These are phyloP conservation scores for Diversispora eburnea DNA, from an alignment of 192 early-diverging fungal genomes.

Conservation along the genomic window DNA sequence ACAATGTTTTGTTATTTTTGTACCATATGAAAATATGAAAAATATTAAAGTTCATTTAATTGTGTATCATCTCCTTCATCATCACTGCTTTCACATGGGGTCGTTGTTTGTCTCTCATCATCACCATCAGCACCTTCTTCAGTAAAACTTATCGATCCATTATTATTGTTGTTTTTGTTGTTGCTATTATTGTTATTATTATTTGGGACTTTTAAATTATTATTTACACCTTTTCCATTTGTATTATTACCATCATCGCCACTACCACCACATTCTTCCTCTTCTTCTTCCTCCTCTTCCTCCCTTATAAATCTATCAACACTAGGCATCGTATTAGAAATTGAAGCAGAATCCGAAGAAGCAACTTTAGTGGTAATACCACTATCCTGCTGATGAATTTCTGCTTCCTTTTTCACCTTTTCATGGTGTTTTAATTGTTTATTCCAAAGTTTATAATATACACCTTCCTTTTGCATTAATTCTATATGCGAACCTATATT, in stretches of 20 bases:
- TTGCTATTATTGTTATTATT: neutral
- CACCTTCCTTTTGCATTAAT: conserved; percentile 49
- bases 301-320: neutral
- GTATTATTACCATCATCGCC: neutral
- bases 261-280: neutral
- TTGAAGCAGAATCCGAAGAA: neutral
- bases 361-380: neutral
- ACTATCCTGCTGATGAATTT: neutral
- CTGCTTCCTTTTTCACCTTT: conserved; percentile 21
- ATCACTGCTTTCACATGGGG: conserved; percentile 13
- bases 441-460: conserved; percentile 75
- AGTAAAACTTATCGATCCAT: neutral
- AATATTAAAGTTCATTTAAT: no score
- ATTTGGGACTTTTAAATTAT: neutral
- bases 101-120: conserved; percentile 11
- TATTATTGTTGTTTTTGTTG: neutral
- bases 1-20: no score
- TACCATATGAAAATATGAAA: no score
- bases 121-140: conserved; percentile 9
- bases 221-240: neutral
- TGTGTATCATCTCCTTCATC: neutral
- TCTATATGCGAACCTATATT: conserved; percentile 49
- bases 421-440: conserved; percentile 43
- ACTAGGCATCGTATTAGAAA: neutral
- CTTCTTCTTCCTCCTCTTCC: conserved; percentile 1